These are phyloP conservation scores for Yamadazyma paraphyllophila DNA, from an alignment of 805 yeast genomes.

Conservation along the genomic window DNA sequence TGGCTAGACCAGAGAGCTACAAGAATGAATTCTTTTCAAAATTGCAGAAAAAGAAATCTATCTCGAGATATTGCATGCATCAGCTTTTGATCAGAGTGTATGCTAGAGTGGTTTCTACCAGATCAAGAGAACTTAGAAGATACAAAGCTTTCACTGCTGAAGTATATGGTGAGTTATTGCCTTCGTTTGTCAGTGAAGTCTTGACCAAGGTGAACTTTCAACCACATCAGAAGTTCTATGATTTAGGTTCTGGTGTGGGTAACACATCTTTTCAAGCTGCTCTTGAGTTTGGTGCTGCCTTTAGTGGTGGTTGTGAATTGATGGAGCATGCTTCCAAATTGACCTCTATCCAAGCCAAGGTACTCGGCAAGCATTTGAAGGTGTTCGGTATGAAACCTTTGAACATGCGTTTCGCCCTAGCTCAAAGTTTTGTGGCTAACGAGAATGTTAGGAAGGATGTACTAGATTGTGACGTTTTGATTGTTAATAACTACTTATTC, in stretches of 20 bases:
- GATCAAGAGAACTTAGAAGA: slow-evolving; percentile 56
- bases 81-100: slow-evolving; percentile 73
- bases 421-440: slow-evolving; percentile 72
- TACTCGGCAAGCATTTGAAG: slow-evolving; percentile 55
- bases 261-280: slow-evolving; percentile 90
- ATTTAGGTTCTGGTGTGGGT: slow-evolving; percentile 93
- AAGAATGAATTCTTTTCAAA: slow-evolving; percentile 19
- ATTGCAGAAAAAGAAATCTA: slow-evolving; percentile 18
- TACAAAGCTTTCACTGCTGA: slow-evolving; percentile 87
- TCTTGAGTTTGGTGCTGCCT: slow-evolving; percentile 71
- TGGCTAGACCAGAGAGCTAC: slow-evolving; percentile 22
- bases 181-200: slow-evolving; percentile 67
- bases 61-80: slow-evolving; percentile 49
- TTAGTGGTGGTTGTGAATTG: slow-evolving; percentile 85
- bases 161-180: slow-evolving; percentile 89
- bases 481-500: slow-evolving; percentile 82
- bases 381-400: slow-evolving; percentile 66
- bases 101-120: slow-evolving; percentile 75
- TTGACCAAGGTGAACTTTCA: slow-evolving; percentile 55
- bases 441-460: slow-evolving; percentile 52
- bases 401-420: slow-evolving; percentile 53
- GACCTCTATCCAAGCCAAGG: slow-evolving; percentile 58
- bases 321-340: slow-evolving; percentile 78
- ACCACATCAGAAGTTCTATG: slow-evolving; percentile 64
- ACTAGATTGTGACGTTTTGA: slow-evolving; percentile 63